Evolutionary conservation across 208 protist genomes (phyloP), one percentile per base, ranked within the genome.

Genomic region (Blechomonas ayalai): DNA sequence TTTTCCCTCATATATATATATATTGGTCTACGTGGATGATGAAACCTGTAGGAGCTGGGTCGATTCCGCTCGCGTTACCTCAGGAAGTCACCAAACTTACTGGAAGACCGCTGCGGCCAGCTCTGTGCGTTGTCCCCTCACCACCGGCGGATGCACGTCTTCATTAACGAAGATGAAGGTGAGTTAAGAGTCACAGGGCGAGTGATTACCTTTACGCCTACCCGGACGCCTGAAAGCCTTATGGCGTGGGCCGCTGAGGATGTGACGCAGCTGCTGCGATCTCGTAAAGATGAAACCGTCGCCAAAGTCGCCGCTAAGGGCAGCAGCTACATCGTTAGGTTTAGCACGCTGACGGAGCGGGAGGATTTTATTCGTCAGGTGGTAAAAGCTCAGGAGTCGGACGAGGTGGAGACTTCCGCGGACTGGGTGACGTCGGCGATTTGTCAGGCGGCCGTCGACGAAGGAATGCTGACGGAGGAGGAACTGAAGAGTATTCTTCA

Each of bases 221-320:
- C 20, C 16, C 12, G n/a, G 8, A 12, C 1, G 46, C 6, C 34
- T 12, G 4, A 3, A 10, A 22, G 39, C 1, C 25, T 31, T 1
- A 33, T 63, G n/a, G 47, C 49, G 18, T 69, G 84, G 16, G 35
- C 52, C 7, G 52, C 51, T 13, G 50, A 41, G 19, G 65, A 65
- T 27, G 64, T 90, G 39, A 58, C 38, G 25, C 81, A 90, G 59
- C 65, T 90, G 13, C 35, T 85, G 37, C 76, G 81, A 18, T 85
- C 81, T 7, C 73, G 76, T 28, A 69, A 70, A 19, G 67, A 84
- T 54, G 55, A 60, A 20, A 53, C 38, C 3, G 37, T 56, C 1
- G 72, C 66, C 0, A 82, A 83, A 42, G 48, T 79, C 16, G 45
- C 67, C 4, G 63, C 40, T 12, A 54, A 51, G 7, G 46, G 24